phyloP scores from a whole-genome alignment of 225 moss, liverwort and hornwort genomes.

The Thuidium tamariscinum region DNA sequence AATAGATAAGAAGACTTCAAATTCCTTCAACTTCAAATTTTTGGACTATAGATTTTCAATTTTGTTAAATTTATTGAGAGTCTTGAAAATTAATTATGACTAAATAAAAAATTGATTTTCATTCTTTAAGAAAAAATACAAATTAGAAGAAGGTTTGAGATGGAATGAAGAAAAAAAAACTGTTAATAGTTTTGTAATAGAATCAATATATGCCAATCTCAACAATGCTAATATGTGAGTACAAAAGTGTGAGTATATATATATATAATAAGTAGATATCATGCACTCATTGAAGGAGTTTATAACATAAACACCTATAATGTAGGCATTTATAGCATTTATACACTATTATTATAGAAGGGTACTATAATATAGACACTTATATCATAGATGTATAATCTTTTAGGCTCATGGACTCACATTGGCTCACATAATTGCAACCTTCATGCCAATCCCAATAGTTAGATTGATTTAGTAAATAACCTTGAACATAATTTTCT shows the following conservation, averaged over 20 bases:
- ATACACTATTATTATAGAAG: no score
- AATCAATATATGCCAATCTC: not conserved
- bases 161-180: not conserved
- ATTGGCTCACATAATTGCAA: no score
- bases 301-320: no score
- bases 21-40: not conserved
- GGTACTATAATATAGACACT: no score
- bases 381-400: no score
- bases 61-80: not conserved
- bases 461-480: not conserved
- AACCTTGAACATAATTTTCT: fast-evolving
- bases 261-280: no score
- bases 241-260: no score
- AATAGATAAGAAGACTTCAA: not conserved
- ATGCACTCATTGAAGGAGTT: no score
- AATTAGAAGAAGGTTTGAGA: not conserved
- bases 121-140: not conserved
- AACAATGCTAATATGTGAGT: no score
- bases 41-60: not conserved
- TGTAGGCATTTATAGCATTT: no score
- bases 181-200: not conserved
- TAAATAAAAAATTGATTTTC: not conserved
- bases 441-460: fast-evolving
- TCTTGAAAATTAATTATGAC: not conserved
- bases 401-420: no score